Conservation (phyloP, 192 early-diverging fungal species). For the Funneliformis mosseae region DNA sequence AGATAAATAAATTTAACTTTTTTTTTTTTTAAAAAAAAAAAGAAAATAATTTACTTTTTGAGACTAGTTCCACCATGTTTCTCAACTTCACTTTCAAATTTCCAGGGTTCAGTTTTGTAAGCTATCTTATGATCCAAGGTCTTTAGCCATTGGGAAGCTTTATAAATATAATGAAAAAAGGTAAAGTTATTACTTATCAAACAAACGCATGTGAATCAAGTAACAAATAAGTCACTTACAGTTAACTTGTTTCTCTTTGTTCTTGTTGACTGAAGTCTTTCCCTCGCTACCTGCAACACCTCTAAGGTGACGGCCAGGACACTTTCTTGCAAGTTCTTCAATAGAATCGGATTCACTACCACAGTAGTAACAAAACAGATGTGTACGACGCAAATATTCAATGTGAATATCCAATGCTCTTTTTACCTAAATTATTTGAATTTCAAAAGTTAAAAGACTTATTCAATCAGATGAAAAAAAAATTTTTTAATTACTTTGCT, state of each 20-base stretch:
- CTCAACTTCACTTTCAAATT: conserved; percentile 45
- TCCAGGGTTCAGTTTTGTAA: conserved; percentile 46
- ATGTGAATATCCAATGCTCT: conserved; percentile 77
- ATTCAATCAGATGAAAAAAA: conserved; percentile 27
- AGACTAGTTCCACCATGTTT: conserved; percentile 55
- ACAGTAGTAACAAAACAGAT: conserved; percentile 96
- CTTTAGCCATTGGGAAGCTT: conserved; percentile 56
- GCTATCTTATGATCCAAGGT: conserved; percentile 59
- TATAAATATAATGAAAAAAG: not conserved
- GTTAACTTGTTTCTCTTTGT: conserved; percentile 22
- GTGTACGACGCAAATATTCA: conserved; percentile 85
- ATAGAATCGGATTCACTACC: conserved; percentile 77
- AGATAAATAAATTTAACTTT: too few species aligned
- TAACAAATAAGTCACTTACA: conserved; percentile 13
- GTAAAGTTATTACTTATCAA: not conserved
- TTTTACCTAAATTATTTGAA: conserved; percentile 20
- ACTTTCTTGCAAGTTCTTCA: conserved; percentile 86
- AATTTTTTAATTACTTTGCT: conserved; percentile 33
- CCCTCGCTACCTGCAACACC: conserved; percentile 27
- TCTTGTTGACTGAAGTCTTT: conserved; percentile 13
- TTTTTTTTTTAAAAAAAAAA: too few species aligned
- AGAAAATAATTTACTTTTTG: conserved; percentile 54
- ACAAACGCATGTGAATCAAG: not conserved
- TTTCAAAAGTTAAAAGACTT: not conserved
- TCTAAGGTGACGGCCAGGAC: conserved; percentile 61